Base-by-base conservation (phyloP, 2,329 filamentous ascomycete genomes). In the Fusarium abutilonis region DNA sequence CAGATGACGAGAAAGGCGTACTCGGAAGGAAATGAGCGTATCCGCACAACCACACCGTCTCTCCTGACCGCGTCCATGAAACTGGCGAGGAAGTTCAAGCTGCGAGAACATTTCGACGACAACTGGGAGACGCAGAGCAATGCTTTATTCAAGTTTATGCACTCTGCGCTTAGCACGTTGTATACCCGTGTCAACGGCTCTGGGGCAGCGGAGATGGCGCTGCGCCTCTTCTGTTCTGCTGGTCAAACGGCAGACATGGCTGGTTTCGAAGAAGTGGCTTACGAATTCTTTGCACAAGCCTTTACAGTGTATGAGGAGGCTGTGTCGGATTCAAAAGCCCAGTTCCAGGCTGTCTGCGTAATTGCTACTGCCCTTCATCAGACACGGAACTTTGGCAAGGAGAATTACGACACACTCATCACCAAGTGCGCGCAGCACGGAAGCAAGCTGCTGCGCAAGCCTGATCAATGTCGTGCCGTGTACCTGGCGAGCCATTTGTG, bases 271-370 rank as follows among this genome's bases (percentile, higher is more conserved):
- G 95, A 99, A 78, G 92, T 97, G 38, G 91, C 93, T 10, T 99
- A 99, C 75, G 95, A 99, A 74, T 99, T 96, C 80, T 98, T 97
- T 70, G 95, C 95, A 0, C 95, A 99, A 76, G 94, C 95, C 0
- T 99, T 99, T 70, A 98, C 94, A 0, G 92, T 98, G 9, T 99
- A 99, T 73, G 95, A 99, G 74, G 95, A 99, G 76, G 90, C 92
- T 0, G 91, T 99, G 63, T 95, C 92, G 60, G 96, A 99, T 75
- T 97, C 93, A 14, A 89, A 96, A 75, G 94, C 93, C 13, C 95
- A 99, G 75, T 99, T 98, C 81, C 95, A 99, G 78, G 94, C 95
- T 1, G 95, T 99, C 1, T 97, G 93, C 69, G 89, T 97, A 35
- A 93, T 99, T 71, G 92, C 94, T 3, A 92, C 90, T 53, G 92